Evolutionary conservation across 495 filamentous ascomycete species (phyloP).

Genomic region (Clohesyomyces aquaticus): DNA sequence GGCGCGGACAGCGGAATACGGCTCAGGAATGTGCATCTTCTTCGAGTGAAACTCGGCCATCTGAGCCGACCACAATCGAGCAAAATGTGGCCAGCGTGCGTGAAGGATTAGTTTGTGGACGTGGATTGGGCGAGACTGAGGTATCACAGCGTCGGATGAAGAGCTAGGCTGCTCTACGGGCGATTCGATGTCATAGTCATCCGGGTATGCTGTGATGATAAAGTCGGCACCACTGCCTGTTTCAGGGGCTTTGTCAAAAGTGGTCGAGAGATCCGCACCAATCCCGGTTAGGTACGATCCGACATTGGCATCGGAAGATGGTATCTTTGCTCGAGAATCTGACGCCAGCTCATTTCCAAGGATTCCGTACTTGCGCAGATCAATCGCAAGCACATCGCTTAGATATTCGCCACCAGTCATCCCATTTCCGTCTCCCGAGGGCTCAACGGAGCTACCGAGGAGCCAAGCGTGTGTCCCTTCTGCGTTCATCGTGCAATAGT

Average conservation of each 20-base stretch:
- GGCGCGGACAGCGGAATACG: constrained; percentile 89
- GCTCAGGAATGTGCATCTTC: constrained; percentile 96
- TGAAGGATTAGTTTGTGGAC: constrained; percentile 91
- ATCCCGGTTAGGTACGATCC: constrained; percentile 63
- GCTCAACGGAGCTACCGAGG: constrained; percentile 83
- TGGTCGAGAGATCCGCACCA: constrained; percentile 76
- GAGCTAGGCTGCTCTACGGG: constrained; percentile 5
- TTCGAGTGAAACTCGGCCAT: constrained; percentile 97
- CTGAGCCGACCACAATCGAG: constrained; percentile 82
- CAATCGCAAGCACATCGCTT: constrained; percentile 89
- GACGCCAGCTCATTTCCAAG: constrained; percentile 75
- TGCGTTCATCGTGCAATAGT: constrained; percentile 93
- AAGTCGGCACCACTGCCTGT: constrained; percentile 83
- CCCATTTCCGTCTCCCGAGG: constrained; percentile 52
- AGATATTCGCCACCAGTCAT: constrained; percentile 81
- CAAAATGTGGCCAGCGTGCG: constrained; percentile 95
- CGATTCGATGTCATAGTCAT: constrained; percentile 65
- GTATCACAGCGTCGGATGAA: constrained; percentile 38
- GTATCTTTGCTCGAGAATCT: constrained; percentile 59
- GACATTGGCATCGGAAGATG: constrained; percentile 55
- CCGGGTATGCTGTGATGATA: constrained; percentile 76
- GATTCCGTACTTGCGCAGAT: constrained; percentile 82
- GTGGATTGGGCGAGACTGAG: constrained; percentile 76
- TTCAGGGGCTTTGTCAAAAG: constrained; percentile 83
- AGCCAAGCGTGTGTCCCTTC: constrained; percentile 95